These are phyloP conservation scores for Pigoraptor vietnamica DNA, from an alignment of 78 protist genomes.

Conservation along the genomic window DNA sequence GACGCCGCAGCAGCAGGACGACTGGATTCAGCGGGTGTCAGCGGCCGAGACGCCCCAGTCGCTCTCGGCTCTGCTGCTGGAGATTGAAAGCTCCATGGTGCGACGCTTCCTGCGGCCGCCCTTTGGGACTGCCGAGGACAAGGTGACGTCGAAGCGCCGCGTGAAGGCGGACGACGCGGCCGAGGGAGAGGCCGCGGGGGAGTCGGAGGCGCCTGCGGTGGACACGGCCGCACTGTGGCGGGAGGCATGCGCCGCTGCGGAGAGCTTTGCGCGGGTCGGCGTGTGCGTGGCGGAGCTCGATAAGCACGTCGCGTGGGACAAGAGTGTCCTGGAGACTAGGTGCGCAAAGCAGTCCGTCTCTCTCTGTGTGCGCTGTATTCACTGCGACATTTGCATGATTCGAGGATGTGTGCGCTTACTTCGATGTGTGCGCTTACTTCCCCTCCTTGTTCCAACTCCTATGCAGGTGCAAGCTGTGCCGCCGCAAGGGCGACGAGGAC, in stretches of 20 bases:
- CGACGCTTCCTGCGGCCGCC: not conserved
- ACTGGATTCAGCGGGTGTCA: not conserved
- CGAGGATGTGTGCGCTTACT: no score
- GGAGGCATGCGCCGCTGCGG: not conserved
- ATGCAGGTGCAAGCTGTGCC: not conserved
- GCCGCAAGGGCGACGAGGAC: not conserved
- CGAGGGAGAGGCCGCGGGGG: not conserved
- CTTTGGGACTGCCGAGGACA: not conserved
- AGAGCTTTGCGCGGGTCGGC: not conserved
- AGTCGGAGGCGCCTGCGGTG: not conserved
- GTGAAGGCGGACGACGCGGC: not conserved
- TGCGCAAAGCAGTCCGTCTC: not conserved
- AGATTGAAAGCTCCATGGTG: not conserved
- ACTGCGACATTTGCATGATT: no score
- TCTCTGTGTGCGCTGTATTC: not conserved
- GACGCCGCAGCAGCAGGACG: not conserved
- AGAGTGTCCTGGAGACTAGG: not conserved
- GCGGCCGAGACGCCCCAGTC: not conserved
- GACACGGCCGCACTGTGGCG: not conserved
- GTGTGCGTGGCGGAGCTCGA: not conserved
- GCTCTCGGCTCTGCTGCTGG: not conserved
- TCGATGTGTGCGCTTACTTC: no score
- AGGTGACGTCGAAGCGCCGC: not conserved
- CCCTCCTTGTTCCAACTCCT: not conserved
- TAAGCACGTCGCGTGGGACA: not conserved